Conservation (phyloP, 2,329 filamentous ascomycete species). For the Ophiognomonia clavigignenti-juglandacearum region DNA sequence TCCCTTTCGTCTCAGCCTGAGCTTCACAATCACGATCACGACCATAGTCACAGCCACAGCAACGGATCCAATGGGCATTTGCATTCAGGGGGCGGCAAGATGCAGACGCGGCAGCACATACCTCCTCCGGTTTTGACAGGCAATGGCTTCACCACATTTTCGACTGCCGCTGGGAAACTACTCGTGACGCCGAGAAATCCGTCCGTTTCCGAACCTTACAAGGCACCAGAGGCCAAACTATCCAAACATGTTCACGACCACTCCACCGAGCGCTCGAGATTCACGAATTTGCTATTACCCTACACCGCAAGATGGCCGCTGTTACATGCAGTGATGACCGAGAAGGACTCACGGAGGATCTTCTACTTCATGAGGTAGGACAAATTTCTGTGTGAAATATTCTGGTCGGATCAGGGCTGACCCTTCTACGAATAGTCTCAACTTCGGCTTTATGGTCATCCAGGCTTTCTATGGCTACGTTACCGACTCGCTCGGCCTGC, state of each 20-base stretch:
- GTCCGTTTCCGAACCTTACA: constrained; percentile 26
- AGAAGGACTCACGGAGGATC: constrained; percentile 90
- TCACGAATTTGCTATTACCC: constrained; percentile 70
- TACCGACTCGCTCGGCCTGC: constrained; percentile 87
- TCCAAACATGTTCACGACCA: constrained; percentile 26
- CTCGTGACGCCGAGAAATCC: constrained; percentile 28
- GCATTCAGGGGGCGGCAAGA: constrained; percentile 29
- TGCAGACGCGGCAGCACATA: constrained; percentile 29
- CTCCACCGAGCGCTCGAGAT: constrained; percentile 52
- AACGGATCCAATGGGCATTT: constrained; percentile 22
- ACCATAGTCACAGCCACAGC: constrained; percentile 26
- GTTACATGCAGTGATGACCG: constrained; percentile 77
- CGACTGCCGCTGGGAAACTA: constrained; percentile 35
- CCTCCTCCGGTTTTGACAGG: constrained; percentile 26
- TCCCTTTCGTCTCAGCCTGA: constrained; percentile 19
- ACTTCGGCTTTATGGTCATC: constrained; percentile 90
- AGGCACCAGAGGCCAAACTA: constrained; percentile 20
- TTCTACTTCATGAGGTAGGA: constrained; percentile 95
- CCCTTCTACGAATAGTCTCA: constrained; percentile 55
- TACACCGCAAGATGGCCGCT: constrained; percentile 69
- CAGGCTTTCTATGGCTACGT: constrained; percentile 92
- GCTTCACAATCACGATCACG: constrained; percentile 24
- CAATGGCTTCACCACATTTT: constrained; percentile 36
- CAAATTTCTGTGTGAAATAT: constrained; percentile 12
- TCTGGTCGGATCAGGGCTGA: not conserved